Evolutionary conservation across 805 yeast species (phyloP), one percentile per base, ranked within the genome.

Genomic region (Wickerhamiella spandovensis): DNA sequence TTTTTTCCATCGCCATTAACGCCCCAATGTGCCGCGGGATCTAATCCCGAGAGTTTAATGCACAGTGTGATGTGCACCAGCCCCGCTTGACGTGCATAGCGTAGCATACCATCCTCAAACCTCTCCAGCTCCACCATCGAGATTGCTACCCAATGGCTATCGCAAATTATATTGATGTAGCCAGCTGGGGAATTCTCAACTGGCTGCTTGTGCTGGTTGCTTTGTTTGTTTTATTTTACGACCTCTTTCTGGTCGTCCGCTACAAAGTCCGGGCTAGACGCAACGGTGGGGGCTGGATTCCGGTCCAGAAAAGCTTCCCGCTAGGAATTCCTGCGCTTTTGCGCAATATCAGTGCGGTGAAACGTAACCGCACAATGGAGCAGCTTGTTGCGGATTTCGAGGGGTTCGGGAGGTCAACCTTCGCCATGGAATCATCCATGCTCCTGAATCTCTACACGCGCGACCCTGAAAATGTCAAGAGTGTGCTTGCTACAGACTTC

Each of bases 381-480:
- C 12, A 24, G 13, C 5, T 28, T 18, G 7, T 20, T 21, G 20
- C 8, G 15, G 4, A 17, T 2, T 44, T 30, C 28, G 25, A 7
- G 5, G 25, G 10, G 23, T 10, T 13, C 24, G 58, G 49, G 67
- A 63, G 43, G 65, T 54, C 47, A 53, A 53, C 18, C 57, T 64
- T 43, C 15, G 25, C 46, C 3, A 7, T 6, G 67, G 67, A 1
- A 21, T 44, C 13, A 54, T 67, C n/a, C 49, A 59, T 43, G 50
- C 46, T 7, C 59, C 56, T 63, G 10, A 43, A 63, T 35, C 53
- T 55, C 18, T 43, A 43, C 28, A 60, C 64, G 17, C 46, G 46
- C 12, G 63, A 61, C 22, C 64, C 66, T n/a, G 63, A 61, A 44
- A 61, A 60, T 51, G 48, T 61, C 52, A 60, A 62, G 54, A 54